Percentiles rank a stretch among this genome's conserved stretches.
Evolutionary conservation across 148 eudicot genomes (phyloP).

Genomic region (Persicaria tinctoria): DNA sequence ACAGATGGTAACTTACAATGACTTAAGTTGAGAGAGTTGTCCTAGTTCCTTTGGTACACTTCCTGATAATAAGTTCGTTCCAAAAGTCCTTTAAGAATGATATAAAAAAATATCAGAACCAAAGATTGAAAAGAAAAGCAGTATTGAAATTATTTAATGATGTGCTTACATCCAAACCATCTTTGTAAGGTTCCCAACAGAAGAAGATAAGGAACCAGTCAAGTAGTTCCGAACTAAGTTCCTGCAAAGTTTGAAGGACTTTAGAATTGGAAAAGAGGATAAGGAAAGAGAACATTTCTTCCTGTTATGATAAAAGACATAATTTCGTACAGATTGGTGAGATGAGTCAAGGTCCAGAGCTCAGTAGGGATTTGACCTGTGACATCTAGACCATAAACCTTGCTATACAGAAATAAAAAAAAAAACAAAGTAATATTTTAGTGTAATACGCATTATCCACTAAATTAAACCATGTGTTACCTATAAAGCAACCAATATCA

Average conservation of each 20-base stretch:
- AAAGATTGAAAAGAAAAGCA: not conserved
- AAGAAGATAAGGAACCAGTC: constrained; percentile 59
- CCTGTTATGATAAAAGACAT: not conserved
- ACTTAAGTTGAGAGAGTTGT: constrained; percentile 39
- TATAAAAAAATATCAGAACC: not conserved
- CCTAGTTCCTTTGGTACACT: constrained; percentile 68
- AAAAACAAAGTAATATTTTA: not conserved
- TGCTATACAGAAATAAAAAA: constrained; percentile 3
- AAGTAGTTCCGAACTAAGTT: constrained; percentile 47
- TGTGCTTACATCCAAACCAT: constrained; percentile 52
- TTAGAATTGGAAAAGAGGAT: not conserved
- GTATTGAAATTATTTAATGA: not conserved
- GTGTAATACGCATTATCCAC: too few species aligned
- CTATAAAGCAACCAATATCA: too few species aligned
- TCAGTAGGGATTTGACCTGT: constrained; percentile 12
- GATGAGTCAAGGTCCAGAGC: constrained; percentile 15
- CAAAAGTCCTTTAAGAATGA: constrained; percentile 33
- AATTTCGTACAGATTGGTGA: constrained; percentile 12
- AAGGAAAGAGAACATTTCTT: not conserved
- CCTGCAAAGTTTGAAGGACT: constrained; percentile 27
- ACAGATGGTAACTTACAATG: constrained; percentile 34
- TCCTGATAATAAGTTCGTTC: constrained; percentile 62
- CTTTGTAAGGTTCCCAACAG: constrained; percentile 59
- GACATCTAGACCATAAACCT: constrained; percentile 12
- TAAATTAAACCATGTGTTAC: too few species aligned